Conservation (phyloP, 768 basidiomycete genomes). For the Boletellus emodensis region DNA sequence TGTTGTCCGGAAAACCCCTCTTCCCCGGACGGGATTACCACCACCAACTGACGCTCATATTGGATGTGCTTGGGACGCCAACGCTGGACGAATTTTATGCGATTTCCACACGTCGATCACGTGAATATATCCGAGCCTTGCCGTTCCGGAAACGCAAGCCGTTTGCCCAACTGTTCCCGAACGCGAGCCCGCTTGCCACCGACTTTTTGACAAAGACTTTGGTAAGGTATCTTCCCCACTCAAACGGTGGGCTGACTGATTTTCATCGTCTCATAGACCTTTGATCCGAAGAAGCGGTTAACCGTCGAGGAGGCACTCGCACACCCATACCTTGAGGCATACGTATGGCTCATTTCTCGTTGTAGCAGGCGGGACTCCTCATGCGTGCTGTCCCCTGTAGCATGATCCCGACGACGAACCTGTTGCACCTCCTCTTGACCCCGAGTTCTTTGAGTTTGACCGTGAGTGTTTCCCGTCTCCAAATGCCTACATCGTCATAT, state of each 20-base stretch:
- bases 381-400: constrained; percentile 32
- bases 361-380: neutral
- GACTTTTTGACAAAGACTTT: constrained; percentile 83
- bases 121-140: constrained; percentile 92
- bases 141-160: constrained; percentile 88
- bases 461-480: constrained; percentile 43
- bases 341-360: constrained; percentile 45
- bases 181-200: constrained; percentile 75
- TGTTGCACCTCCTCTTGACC: constrained; percentile 88
- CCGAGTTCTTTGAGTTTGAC: constrained; percentile 98
- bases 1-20: constrained; percentile 94
- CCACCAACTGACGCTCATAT: constrained; percentile 91
- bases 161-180: constrained; percentile 84
- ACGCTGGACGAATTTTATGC: constrained; percentile 97
- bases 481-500: neutral
- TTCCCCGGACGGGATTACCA: constrained; percentile 98
- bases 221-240: constrained; percentile 36
- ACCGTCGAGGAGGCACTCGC: constrained; percentile 91
- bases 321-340: constrained; percentile 94
- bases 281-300: constrained; percentile 96
- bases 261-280: constrained; percentile 53
- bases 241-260: neutral
- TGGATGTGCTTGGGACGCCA: constrained; percentile 96
- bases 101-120: constrained; percentile 86
- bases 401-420: constrained; percentile 98